Conservation (phyloP, 2,329 filamentous ascomycete genomes). For the Pseudogymnoascus sp. region DNA sequence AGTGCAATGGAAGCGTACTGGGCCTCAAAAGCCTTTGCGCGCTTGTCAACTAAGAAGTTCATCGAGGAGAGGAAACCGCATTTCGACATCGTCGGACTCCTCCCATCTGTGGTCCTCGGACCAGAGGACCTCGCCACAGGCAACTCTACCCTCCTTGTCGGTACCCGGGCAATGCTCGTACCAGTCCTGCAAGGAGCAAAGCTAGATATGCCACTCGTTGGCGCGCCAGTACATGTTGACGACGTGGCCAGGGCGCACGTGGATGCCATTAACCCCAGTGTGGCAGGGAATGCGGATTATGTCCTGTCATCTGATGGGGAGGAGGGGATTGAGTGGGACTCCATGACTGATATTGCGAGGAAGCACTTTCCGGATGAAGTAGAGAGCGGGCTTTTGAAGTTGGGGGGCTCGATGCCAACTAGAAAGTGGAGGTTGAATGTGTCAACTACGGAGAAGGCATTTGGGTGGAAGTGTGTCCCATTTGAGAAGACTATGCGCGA, state of each 20-base stretch:
- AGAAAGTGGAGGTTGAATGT: constrained; percentile 30
- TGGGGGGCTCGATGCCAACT: constrained; percentile 26
- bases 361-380: constrained; percentile 29
- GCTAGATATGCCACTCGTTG: constrained; percentile 2
- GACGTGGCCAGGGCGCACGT: constrained; percentile 11
- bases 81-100: constrained; percentile 2
- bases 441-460: constrained; percentile 29
- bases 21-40: constrained; percentile 23
- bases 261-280: constrained; percentile 4
- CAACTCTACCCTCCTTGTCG: neutral
- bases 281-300: constrained; percentile 1
- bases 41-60: constrained; percentile 20
- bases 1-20: constrained; percentile 24
- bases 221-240: constrained; percentile 9
- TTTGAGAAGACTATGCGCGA: constrained; percentile 34
- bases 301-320: constrained; percentile 11
- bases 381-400: constrained; percentile 28
- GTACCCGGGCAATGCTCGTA: neutral
- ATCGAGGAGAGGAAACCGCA: neutral
- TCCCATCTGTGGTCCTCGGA: constrained; percentile 11
- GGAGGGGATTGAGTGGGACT: constrained; percentile 33
- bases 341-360: constrained; percentile 34
- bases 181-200: neutral
- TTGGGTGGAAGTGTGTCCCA: constrained; percentile 31
- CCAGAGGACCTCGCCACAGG: constrained; percentile 8